Conservation (phyloP, 805 yeast species). For the Komagataella phaffii region DNA sequence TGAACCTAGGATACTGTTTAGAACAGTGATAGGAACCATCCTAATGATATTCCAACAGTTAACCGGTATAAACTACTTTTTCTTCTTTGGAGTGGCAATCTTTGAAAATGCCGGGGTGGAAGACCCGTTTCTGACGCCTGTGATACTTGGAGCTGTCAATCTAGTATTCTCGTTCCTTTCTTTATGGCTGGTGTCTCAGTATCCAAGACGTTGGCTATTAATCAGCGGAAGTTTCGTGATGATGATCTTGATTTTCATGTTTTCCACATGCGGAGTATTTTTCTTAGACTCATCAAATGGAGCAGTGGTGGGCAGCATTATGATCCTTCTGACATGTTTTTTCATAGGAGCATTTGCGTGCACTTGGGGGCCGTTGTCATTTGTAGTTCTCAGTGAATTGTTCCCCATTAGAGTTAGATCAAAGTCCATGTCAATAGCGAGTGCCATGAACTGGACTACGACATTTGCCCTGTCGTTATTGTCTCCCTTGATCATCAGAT, state of each 20-base stretch:
- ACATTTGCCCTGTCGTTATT: constrained; percentile 51
- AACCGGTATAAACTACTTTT: constrained; percentile 55
- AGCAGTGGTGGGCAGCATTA: constrained; percentile 29
- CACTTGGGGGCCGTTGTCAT: constrained; percentile 67
- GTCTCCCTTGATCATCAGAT: constrained; percentile 52
- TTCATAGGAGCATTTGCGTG: constrained; percentile 54
- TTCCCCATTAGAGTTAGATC: constrained; percentile 51
- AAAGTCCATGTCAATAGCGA: constrained; percentile 39
- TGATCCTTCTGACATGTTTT: constrained; percentile 46
- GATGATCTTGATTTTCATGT: constrained; percentile 38
- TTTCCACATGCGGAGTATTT: constrained; percentile 42
- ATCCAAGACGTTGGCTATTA: constrained; percentile 33
- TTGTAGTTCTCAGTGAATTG: constrained; percentile 49
- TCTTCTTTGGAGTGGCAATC: constrained; percentile 51
- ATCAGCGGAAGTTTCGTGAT: constrained; percentile 34
- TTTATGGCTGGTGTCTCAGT: constrained; percentile 29
- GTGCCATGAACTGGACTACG: constrained; percentile 51
- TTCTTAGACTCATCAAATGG: constrained; percentile 13
- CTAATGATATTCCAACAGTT: constrained; percentile 28
- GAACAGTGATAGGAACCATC: constrained; percentile 16
- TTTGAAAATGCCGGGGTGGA: constrained; percentile 36
- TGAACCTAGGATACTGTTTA: constrained; percentile 14
- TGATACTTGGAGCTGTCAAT: constrained; percentile 41
- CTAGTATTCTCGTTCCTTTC: constrained; percentile 37
- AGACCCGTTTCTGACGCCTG: constrained; percentile 42